Base-by-base conservation (phyloP, 345 rosid species). In the Gossypium sturtianum region DNA sequence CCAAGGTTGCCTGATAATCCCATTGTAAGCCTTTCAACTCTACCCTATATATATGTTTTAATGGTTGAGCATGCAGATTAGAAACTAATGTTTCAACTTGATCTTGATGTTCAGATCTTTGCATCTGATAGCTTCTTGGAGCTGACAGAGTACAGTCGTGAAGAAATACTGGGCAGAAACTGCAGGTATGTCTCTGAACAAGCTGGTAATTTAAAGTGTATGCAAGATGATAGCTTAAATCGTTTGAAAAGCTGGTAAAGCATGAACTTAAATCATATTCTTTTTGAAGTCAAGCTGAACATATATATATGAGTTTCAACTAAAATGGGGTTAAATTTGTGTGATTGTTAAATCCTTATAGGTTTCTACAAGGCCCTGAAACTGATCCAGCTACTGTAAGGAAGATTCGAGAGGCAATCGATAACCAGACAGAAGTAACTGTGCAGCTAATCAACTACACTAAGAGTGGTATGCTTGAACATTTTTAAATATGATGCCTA, bases 41-140 rank as follows among this genome's bases (percentile, higher is more conserved):
- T 27, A 53, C 12, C 77, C 53, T 59, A 1, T 19, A 74, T 25
- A 34, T 34, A 1, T 45, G 2, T 12, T 72, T 47, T 17, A 49
- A 48, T 29, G 17, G 66, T 13, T 2, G 7, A n/a, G 11, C 65
- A 45, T 25, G 76, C 43, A 45, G 5, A 44, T 69, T 63, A 20
- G 43, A 34, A 69, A 51, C 61, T 75, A 17, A 63, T 13, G 49
- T 20, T 78, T 58, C 34, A 25, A 10, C 27, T 61, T 19, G 52
- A 56, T 48, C 66, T 8, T 22, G 70, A 22, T 59, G 81, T 81
- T 71, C 87, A 94, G 98, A 94, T 94, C 69, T 94, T 94, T 67
- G 98, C 98, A 38, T 94, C 98, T 53, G 98, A 94, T 80, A 92
- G 98, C 85, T 94, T 94, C 86, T 81, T 94, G 83, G 97, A 94